Conservation (phyloP, 2,329 filamentous ascomycete genomes). For the Aspergillus jensenii region DNA sequence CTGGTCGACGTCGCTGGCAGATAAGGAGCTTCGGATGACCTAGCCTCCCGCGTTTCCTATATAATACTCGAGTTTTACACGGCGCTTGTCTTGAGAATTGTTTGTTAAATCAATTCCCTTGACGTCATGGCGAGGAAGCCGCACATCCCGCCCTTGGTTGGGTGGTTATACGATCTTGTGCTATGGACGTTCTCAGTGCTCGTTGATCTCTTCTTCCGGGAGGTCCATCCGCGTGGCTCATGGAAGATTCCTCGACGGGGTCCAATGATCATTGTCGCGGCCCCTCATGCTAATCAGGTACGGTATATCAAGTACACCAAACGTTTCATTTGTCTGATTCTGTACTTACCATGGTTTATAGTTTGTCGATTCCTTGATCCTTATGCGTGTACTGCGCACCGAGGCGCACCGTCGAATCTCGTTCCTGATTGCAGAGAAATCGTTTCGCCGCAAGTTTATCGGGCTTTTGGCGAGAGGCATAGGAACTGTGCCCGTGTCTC, state of each 20-base stretch:
- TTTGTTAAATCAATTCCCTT: neutral
- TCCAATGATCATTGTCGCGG: conserved; percentile 91
- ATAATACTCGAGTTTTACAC: neutral
- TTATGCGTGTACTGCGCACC: conserved; percentile 84
- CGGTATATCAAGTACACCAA: conserved; percentile 18
- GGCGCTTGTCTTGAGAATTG: neutral
- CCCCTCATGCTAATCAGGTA: conserved; percentile 94
- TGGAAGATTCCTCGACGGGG: conserved; percentile 91
- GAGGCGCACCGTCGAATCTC: conserved; percentile 87
- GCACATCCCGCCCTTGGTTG: conserved; percentile 46
- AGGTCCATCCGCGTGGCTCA: conserved; percentile 89
- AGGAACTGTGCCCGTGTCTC: conserved; percentile 87
- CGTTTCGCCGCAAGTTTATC: conserved; percentile 85
- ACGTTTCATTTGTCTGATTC: neutral
- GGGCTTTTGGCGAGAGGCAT: conserved; percentile 81
- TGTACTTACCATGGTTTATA: conserved; percentile 36
- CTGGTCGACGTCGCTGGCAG: neutral
- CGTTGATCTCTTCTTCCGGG: conserved; percentile 95
- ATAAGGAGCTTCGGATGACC: neutral
- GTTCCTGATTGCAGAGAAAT: conserved; percentile 93
- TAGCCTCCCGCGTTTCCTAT: neutral
- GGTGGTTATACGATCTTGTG: conserved; percentile 22
- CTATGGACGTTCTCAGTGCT: conserved; percentile 62
- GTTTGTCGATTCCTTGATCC: conserved; percentile 93
- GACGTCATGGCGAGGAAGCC: conserved; percentile 36